Evolutionary conservation across 140 eudicot genomes (phyloP), one percentile per base, ranked within the genome.

Genomic region (Cichorium intybus): DNA sequence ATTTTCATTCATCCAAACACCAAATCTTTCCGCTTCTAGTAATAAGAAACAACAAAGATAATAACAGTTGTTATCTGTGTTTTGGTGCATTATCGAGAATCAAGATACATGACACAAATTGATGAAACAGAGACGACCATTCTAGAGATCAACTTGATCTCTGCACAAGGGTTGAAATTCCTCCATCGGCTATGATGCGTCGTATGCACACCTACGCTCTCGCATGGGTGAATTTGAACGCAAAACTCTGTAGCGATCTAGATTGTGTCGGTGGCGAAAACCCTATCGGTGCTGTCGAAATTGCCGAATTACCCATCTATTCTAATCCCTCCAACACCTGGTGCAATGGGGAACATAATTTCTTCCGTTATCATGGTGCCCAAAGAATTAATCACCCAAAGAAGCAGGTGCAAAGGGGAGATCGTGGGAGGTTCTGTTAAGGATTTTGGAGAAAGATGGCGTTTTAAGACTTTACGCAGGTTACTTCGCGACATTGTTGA

Each of bases 321-420:
- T 12, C 37, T 92, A 24, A 88, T 92, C 51, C 98, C 98, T 26
- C 98, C 98, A 0, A 85, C 92, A 4, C 96, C 98, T 24, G 98
- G 98, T 22, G 96, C 96, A 31, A 87, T 88, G 95, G 98, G 98
- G 49, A 92, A 87, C 50, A 79, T 92, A 26, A 74, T 92, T 5
- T 92, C 98, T 1, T 92, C 98, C 0, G 96, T 95, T 6, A 92
- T 92, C 1, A 92, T 92, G 98, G 98, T 92, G 7, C 98, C 96
- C 0, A 92, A 92, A 47, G 98, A 92, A 26, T 69, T 92, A 47
- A 88, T 92, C 53, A 92, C 96, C 0, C 98, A 92, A 58, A 24
- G 95, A 37, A 55, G 84, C 98, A 1, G 98, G 98, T 2, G 95
- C 97, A 1, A 88, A 92, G 65, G 98, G 98, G 16, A 62, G 98